These are phyloP conservation scores for Fusarium vanettenii DNA, from an alignment of 2,329 filamentous ascomycete genomes.

Conservation along the genomic window DNA sequence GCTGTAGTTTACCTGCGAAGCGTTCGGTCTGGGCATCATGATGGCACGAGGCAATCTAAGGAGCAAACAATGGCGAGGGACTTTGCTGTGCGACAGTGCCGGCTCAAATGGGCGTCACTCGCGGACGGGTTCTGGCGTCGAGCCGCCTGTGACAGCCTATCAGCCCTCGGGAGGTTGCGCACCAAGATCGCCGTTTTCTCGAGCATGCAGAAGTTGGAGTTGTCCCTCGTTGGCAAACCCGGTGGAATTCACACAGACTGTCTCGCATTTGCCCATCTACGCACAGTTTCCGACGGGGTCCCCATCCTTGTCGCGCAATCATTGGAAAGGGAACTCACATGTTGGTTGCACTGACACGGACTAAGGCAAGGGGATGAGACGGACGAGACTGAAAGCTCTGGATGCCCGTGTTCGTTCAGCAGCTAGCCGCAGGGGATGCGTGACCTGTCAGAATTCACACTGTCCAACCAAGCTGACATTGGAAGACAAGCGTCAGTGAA, in stretches of 20 bases:
- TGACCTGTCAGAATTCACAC: constrained; percentile 5
- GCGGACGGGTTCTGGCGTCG: not conserved
- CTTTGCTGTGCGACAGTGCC: not conserved
- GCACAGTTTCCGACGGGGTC: not conserved
- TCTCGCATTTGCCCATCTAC: not conserved
- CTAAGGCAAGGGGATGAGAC: not conserved
- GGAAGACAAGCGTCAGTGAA: not conserved
- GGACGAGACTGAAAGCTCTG: not conserved
- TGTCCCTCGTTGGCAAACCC: not conserved
- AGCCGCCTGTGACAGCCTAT: not conserved
- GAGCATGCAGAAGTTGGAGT: not conserved
- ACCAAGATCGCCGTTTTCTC: not conserved
- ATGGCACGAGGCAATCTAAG: not conserved
- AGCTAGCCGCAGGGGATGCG: not conserved
- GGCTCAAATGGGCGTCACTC: not conserved
- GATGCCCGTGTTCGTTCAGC: not conserved
- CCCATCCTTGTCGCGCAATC: not conserved
- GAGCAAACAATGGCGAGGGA: constrained; percentile 11
- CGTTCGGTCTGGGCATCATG: not conserved
- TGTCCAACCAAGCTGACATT: not conserved
- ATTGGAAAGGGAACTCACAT: not conserved
- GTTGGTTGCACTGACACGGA: not conserved
- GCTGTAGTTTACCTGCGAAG: constrained; percentile 16
- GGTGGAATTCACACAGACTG: not conserved
- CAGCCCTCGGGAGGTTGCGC: not conserved